Percentiles rank a stretch among this genome's conserved stretches.
Evolutionary conservation across 495 filamentous ascomycete genomes (phyloP).

Genomic region (Aspergillus biplanus): DNA sequence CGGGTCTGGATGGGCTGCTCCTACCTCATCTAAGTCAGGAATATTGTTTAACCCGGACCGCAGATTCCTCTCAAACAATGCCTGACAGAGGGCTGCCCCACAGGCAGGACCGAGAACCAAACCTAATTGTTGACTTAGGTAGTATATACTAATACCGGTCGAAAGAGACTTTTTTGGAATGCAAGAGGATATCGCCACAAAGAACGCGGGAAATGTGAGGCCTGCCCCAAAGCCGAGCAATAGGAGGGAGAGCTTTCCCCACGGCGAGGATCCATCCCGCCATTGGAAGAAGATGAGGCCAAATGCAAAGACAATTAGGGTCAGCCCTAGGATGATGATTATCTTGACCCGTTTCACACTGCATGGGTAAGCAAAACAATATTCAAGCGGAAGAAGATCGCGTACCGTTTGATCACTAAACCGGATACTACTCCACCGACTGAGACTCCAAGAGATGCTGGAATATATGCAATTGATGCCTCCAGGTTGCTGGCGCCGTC

Average conservation of each 20-base stretch:
- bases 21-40: no score
- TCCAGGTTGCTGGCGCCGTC: slow-evolving; percentile 22
- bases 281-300: slow-evolving; percentile 35
- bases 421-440: slow-evolving; percentile 31
- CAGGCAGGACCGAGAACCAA: slow-evolving; percentile 34
- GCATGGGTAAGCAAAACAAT: not conserved
- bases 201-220: slow-evolving; percentile 34
- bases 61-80: slow-evolving; percentile 25
- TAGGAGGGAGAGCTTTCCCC: slow-evolving; percentile 29
- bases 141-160: slow-evolving; percentile 37
- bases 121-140: slow-evolving; percentile 41
- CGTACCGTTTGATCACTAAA: slow-evolving; percentile 34
- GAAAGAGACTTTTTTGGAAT: slow-evolving; percentile 30
- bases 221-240: slow-evolving; percentile 30
- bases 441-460: slow-evolving; percentile 23
- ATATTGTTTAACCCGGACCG: not conserved
- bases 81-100: slow-evolving; percentile 27
- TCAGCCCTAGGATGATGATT: not conserved
- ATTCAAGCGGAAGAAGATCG: no score
- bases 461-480: slow-evolving; percentile 21
- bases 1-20: no score
- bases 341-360: slow-evolving; percentile 36
- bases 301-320: slow-evolving; percentile 25
- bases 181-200: slow-evolving; percentile 34
- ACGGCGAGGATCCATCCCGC: slow-evolving; percentile 27